Conservation (phyloP, 768 basidiomycete species). For the Tulasnella sp. region DNA sequence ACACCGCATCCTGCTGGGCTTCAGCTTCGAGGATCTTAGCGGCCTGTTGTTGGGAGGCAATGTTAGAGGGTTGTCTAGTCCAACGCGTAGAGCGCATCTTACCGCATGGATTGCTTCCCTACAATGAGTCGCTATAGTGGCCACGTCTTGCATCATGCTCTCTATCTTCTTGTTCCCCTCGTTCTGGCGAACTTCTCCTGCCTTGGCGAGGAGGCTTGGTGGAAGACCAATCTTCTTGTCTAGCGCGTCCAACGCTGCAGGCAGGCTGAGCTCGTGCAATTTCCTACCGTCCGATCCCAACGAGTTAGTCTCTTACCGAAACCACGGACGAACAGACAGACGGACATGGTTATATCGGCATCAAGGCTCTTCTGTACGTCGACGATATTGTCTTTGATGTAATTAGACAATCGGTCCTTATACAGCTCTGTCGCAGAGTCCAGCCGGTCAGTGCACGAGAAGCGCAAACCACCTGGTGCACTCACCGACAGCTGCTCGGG, state of each 20-base stretch:
- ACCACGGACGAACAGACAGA: conserved; percentile 10
- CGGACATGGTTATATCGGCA: conserved; percentile 52
- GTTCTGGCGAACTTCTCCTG: conserved; percentile 72
- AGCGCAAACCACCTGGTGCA: conserved; percentile 18
- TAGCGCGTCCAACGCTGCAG: conserved; percentile 77
- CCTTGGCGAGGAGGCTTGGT: conserved; percentile 75
- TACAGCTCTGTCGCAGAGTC: conserved; percentile 59
- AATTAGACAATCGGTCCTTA: conserved; percentile 65
- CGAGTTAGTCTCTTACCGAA: not conserved
- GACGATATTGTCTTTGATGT: conserved; percentile 59
- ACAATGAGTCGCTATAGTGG: conserved; percentile 56
- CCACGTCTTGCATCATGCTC: conserved; percentile 62
- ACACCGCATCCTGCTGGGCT: conserved; percentile 72
- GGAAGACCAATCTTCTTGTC: conserved; percentile 84
- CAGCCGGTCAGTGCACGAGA: not conserved
- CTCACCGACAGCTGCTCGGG: conserved; percentile 78
- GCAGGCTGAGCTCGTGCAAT: conserved; percentile 66
- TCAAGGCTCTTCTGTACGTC: conserved; percentile 56
- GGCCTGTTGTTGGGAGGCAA: conserved; percentile 43
- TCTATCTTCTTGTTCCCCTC: conserved; percentile 69
- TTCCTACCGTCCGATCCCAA: conserved; percentile 37
- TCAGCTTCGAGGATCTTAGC: conserved; percentile 88
- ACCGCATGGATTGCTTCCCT: conserved; percentile 34
- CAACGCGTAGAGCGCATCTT: conserved; percentile 48
- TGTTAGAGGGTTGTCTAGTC: conserved; percentile 7